A percentile compares a stretch with the other conserved stretches of the same genome.
phyloP scores from a whole-genome alignment of 495 filamentous ascomycete species.

The Aspergillus kassunensis region DNA sequence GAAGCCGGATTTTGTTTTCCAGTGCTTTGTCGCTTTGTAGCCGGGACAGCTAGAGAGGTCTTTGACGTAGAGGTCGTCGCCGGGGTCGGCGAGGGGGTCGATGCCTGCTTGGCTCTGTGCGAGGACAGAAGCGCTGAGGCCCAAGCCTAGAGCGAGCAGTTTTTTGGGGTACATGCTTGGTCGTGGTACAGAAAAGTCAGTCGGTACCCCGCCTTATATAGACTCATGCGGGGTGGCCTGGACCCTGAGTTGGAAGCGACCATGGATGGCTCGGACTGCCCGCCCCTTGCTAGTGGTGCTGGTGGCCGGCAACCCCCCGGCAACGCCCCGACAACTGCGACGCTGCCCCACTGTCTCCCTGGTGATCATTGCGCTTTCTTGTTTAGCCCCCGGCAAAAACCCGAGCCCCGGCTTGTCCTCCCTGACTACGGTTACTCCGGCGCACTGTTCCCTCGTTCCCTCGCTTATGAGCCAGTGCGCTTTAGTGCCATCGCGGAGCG shows the following conservation, averaged over 20 bases:
- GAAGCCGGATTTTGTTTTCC: slow-evolving; percentile 34
- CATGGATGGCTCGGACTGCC: neutral
- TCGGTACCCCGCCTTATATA: too few species aligned
- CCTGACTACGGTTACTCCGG: too few species aligned
- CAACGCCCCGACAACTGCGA: neutral
- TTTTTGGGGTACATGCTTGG: slow-evolving; percentile 16
- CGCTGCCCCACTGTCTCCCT: neutral
- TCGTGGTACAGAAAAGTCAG: neutral
- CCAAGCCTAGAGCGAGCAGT: slow-evolving; percentile 11
- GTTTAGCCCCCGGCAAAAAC: neutral
- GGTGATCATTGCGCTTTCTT: neutral
- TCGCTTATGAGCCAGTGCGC: too few species aligned
- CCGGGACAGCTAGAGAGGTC: slow-evolving; percentile 55
- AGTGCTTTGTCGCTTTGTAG: slow-evolving; percentile 66
- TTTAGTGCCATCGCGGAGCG: too few species aligned
- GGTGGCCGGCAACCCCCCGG: neutral
- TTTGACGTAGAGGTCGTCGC: slow-evolving; percentile 21
- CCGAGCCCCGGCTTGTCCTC: too few species aligned
- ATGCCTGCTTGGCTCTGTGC: slow-evolving; percentile 19
- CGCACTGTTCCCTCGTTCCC: too few species aligned
- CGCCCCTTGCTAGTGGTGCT: slow-evolving; percentile 7
- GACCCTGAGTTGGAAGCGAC: too few species aligned
- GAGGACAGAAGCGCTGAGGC: slow-evolving; percentile 13
- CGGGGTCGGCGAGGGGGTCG: slow-evolving; percentile 15
- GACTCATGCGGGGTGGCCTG: too few species aligned